A percentile compares a stretch with the other conserved stretches of the same genome.
Evolutionary conservation across 345 rosid species (phyloP).

Genomic region (Atalantia buxifolia): DNA sequence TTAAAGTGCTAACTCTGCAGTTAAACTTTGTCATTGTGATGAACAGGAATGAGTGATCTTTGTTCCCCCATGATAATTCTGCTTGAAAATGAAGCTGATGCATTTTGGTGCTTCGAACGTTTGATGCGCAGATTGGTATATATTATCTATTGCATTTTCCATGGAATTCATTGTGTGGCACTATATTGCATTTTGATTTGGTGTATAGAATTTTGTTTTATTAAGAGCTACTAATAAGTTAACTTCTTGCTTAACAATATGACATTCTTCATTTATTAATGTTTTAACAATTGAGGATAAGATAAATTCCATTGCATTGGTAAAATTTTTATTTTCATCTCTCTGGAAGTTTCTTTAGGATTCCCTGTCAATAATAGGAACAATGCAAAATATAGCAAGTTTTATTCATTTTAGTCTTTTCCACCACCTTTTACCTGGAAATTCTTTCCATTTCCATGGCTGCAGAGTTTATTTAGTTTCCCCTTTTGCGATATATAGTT

Average conservation of each 20-base stretch:
- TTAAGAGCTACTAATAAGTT: not conserved
- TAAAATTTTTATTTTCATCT: not conserved
- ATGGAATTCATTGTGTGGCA: not conserved
- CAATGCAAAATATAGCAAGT: not conserved
- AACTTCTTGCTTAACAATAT: not conserved
- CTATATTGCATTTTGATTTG: not conserved
- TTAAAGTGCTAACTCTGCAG: constrained; percentile 4
- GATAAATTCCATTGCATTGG: not conserved
- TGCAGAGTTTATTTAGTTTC: not conserved
- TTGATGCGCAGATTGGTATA: constrained; percentile 96
- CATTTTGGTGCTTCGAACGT: constrained; percentile 98
- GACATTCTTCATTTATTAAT: not conserved
- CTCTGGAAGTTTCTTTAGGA: not conserved
- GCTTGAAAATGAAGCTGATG: constrained; percentile 90
- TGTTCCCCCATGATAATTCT: constrained; percentile 99
- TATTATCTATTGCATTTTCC: constrained; percentile 10
- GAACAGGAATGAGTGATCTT: constrained; percentile 97
- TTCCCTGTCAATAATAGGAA: not conserved
- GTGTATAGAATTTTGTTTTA: not conserved
- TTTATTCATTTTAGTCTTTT: not conserved
- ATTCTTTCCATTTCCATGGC: not conserved
- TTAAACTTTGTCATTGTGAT: constrained; percentile 15
- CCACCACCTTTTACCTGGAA: not conserved
- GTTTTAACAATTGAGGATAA: not conserved
- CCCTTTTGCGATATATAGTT: not conserved